Conservation (phyloP, 2,329 filamentous ascomycete species). For the Penicillium expansum region DNA sequence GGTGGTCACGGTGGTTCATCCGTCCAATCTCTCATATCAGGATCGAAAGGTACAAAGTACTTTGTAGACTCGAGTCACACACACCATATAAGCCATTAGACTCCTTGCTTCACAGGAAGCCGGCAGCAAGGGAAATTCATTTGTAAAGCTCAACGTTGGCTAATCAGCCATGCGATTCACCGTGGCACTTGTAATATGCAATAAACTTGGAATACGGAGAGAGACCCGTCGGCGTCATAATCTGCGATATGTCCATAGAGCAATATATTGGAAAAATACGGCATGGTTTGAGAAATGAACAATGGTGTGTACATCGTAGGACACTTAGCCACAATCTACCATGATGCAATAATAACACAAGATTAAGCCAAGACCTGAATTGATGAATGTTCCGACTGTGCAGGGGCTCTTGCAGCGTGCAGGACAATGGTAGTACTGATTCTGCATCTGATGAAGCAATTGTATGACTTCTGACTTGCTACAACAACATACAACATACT, state of each 20-base stretch:
- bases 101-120: background rate
- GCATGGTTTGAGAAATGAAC: background rate
- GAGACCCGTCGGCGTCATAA: background rate
- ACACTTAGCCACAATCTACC: conserved; percentile 1
- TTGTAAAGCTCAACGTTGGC: background rate
- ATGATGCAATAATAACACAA: background rate
- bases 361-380: background rate
- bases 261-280: background rate
- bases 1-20: background rate
- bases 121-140: background rate
- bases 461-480: background rate
- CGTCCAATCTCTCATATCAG: background rate
- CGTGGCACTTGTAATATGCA: background rate
- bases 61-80: background rate
- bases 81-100: background rate
- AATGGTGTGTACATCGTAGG: background rate
- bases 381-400: conserved; percentile 5
- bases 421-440: conserved; percentile 2
- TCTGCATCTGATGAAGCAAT: background rate
- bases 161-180: background rate
- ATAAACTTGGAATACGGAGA: background rate
- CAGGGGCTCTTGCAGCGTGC: conserved; percentile 9
- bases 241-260: background rate
- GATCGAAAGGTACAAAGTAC: background rate
- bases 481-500: background rate